A percentile compares a stretch with the other conserved stretches of the same genome.
Evolutionary conservation across 2,329 filamentous ascomycete genomes (phyloP).

Genomic region (Xylaria digitata): DNA sequence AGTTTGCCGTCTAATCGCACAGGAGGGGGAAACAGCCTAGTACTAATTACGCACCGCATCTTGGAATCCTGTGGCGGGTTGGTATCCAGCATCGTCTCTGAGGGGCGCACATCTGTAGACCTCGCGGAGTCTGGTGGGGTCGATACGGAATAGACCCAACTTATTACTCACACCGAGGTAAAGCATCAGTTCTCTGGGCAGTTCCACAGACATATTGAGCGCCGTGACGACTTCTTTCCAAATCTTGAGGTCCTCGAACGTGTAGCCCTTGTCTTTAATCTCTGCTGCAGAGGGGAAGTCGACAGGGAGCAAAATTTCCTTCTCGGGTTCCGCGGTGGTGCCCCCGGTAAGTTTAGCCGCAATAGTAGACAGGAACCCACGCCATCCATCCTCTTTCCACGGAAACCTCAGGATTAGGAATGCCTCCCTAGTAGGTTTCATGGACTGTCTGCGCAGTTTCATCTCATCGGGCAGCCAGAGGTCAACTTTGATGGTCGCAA

Average conservation of each 20-base stretch:
- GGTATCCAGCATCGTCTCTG: slow-evolving; percentile 69
- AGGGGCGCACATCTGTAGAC: slow-evolving; percentile 71
- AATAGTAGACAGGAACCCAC: slow-evolving; percentile 58
- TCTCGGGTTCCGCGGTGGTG: slow-evolving; percentile 64
- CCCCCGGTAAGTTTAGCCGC: slow-evolving; percentile 65
- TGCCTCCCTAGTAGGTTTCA: slow-evolving; percentile 62
- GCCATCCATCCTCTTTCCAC: slow-evolving; percentile 62
- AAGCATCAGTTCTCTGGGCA: slow-evolving; percentile 70
- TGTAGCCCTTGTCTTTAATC: slow-evolving; percentile 69
- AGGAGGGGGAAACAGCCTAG: not conserved
- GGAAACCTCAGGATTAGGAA: slow-evolving; percentile 77
- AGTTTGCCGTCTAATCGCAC: slow-evolving; percentile 7
- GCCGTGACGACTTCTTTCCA: slow-evolving; percentile 69
- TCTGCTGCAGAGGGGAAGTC: slow-evolving; percentile 68
- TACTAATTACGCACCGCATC: slow-evolving; percentile 67
- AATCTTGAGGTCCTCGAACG: slow-evolving; percentile 69
- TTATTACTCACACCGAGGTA: slow-evolving; percentile 75
- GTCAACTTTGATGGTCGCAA: slow-evolving; percentile 76
- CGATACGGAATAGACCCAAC: slow-evolving; percentile 75
- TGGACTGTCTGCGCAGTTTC: slow-evolving; percentile 63
- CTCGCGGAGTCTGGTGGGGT: slow-evolving; percentile 66
- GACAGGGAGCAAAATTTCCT: slow-evolving; percentile 74
- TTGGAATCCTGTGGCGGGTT: slow-evolving; percentile 74
- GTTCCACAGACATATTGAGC: slow-evolving; percentile 67
- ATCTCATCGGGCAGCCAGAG: slow-evolving; percentile 75